These are phyloP conservation scores for Lithocarpus polystachyus DNA, from an alignment of 306 rosid species.

Conservation along the genomic window DNA sequence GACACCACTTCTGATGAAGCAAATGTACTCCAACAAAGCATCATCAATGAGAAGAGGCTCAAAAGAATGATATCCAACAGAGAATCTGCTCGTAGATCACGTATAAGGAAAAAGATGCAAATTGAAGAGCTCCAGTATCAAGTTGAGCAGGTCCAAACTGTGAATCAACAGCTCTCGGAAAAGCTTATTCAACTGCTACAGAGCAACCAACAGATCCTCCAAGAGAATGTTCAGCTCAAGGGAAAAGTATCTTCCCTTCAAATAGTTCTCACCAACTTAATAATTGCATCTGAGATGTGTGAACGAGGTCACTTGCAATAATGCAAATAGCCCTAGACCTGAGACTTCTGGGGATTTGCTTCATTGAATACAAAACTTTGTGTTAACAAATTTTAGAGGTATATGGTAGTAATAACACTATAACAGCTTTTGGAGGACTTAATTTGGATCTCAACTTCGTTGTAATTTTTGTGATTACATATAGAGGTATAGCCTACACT, in stretches of 20 bases:
- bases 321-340: conserved; percentile 12
- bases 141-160: conserved; percentile 30
- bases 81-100: conserved; percentile 36
- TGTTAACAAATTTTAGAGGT: neutral
- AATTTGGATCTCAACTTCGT: neutral
- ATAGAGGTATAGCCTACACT: neutral
- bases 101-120: conserved; percentile 43
- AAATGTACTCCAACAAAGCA: neutral
- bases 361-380: neutral
- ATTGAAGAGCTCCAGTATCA: conserved; percentile 37
- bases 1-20: conserved; percentile 15
- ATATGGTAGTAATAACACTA: neutral
- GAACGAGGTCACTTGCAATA: conserved; percentile 20
- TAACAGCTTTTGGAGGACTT: neutral
- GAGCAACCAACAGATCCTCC: conserved; percentile 43
- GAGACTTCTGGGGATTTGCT: neutral
- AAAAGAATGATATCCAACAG: conserved; percentile 44
- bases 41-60: conserved; percentile 25
- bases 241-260: conserved; percentile 47
- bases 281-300: conserved; percentile 22
- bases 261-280: conserved; percentile 26
- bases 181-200: conserved; percentile 38
- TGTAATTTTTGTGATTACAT: neutral
- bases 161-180: conserved; percentile 39
- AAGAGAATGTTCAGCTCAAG: conserved; percentile 45